Conservation (phyloP, 495 filamentous ascomycete genomes). For the Lophium mytilinum region DNA sequence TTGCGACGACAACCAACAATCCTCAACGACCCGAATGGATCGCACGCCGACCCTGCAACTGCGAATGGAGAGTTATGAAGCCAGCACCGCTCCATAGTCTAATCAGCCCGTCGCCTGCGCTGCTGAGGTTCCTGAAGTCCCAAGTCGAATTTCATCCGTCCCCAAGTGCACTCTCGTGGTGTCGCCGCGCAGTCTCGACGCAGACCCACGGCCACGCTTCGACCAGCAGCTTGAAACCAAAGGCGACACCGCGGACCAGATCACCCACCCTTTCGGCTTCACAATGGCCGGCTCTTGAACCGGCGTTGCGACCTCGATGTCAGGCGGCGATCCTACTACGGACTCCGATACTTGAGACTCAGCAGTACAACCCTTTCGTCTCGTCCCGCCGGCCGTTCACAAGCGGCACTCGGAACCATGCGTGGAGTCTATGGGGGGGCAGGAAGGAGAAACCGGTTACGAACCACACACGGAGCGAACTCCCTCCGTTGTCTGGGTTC, state of each 20-base stretch:
- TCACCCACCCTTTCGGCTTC: neutral
- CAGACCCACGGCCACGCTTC: neutral
- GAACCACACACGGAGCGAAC: constrained; percentile 39
- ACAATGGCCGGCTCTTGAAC: neutral
- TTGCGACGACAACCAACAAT: neutral
- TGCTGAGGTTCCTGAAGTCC: constrained; percentile 15
- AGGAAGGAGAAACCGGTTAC: constrained; percentile 5
- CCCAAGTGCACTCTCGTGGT: neutral
- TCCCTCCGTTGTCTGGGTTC: constrained; percentile 41
- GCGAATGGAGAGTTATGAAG: constrained; percentile 20
- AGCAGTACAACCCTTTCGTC: neutral
- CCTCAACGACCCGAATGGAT: constrained; percentile 2
- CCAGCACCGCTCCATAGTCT: constrained; percentile 13
- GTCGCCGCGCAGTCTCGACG: neutral
- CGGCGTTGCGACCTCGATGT: neutral
- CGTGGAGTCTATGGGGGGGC: constrained; percentile 10
- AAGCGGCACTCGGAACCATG: constrained; percentile 5
- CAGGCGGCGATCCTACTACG: neutral
- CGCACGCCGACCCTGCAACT: constrained; percentile 2
- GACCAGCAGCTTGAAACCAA: neutral
- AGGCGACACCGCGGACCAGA: no score
- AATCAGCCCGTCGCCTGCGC: constrained; percentile 11
- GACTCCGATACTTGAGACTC: neutral
- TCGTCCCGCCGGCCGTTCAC: constrained; percentile 8
- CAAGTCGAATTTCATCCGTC: constrained; percentile 3